Evolutionary conservation across 2,329 filamentous ascomycete genomes (phyloP).

Genomic region (Lachnellula hyalina): DNA sequence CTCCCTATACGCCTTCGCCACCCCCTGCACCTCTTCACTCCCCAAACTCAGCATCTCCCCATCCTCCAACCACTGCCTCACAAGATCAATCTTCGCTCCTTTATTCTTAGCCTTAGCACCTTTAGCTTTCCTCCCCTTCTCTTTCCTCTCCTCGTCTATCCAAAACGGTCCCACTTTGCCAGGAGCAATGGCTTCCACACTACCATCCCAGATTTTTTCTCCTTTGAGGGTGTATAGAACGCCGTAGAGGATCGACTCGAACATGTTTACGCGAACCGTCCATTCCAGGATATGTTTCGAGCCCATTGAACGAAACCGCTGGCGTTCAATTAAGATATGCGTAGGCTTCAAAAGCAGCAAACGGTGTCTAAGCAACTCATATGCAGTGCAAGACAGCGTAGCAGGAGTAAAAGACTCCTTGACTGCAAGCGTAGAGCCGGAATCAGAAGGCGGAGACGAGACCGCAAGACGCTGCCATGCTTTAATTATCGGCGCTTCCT

Average conservation of each 20-base stretch:
- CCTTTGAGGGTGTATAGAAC: conserved; percentile 52
- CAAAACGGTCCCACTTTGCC: conserved; percentile 52
- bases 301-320: conserved; percentile 59
- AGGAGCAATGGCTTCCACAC: conserved; percentile 48
- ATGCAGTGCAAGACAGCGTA: conserved; percentile 49
- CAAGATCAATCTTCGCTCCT: conserved; percentile 58
- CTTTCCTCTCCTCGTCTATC: conserved; percentile 33
- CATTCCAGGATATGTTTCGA: conserved; percentile 67
- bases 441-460: conserved; percentile 9
- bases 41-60: conserved; percentile 28
- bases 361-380: conserved; percentile 43
- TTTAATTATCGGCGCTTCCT: neutral
- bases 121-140: conserved; percentile 36
- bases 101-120: conserved; percentile 42
- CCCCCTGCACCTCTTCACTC: conserved; percentile 32
- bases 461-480: conserved; percentile 34
- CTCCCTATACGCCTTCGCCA: conserved; percentile 33
- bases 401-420: conserved; percentile 48
- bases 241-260: conserved; percentile 78
- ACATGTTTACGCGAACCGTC: conserved; percentile 75
- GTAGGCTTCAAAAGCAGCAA: conserved; percentile 52
- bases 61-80: conserved; percentile 47
- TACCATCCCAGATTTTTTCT: conserved; percentile 38
- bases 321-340: conserved; percentile 63
- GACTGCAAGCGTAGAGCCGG: neutral